Conservation (phyloP, 305 asterid genomes). For the Solanum hybrid region DNA sequence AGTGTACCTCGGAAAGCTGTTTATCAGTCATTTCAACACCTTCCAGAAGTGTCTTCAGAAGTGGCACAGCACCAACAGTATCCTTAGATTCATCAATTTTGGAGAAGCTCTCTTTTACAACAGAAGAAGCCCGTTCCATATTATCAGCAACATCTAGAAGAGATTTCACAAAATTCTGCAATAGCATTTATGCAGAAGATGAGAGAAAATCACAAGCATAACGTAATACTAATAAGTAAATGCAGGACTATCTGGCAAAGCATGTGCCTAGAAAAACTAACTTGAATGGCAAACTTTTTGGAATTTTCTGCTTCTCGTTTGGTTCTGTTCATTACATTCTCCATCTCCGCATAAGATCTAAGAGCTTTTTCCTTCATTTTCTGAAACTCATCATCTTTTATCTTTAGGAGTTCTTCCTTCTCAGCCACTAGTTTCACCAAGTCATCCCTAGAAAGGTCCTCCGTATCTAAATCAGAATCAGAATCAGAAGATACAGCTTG, state of each 20-base stretch:
- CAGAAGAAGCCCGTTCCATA: conserved; percentile 83
- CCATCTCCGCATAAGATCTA: conserved; percentile 78
- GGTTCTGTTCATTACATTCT: conserved; percentile 73
- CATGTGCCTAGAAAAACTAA: conserved; percentile 8
- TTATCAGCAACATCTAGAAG: conserved; percentile 92
- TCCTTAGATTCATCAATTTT: conserved; percentile 61
- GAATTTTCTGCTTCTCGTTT: conserved; percentile 83
- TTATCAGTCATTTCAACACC: conserved; percentile 99
- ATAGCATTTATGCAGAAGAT: conserved; percentile 10
- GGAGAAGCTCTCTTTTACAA: conserved; percentile 72
- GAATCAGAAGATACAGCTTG: conserved; percentile 35
- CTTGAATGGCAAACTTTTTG: conserved; percentile 92
- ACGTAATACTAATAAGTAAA: not conserved
- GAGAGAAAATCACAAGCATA: not conserved
- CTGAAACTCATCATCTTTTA: conserved; percentile 58
- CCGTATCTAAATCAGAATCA: conserved; percentile 43
- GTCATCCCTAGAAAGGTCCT: conserved; percentile 74
- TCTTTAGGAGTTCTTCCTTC: conserved; percentile 50
- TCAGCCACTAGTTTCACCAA: conserved; percentile 65
- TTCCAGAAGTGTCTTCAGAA: conserved; percentile 72
- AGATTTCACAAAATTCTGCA: conserved; percentile 71
- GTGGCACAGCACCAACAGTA: conserved; percentile 65
- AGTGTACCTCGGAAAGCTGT: conserved; percentile 76
- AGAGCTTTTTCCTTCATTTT: conserved; percentile 70
- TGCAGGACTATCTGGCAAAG: not conserved